Conservation (phyloP, 371 early-diverging fungal genomes). For the Amoeboaphelidium protococcarum region DNA sequence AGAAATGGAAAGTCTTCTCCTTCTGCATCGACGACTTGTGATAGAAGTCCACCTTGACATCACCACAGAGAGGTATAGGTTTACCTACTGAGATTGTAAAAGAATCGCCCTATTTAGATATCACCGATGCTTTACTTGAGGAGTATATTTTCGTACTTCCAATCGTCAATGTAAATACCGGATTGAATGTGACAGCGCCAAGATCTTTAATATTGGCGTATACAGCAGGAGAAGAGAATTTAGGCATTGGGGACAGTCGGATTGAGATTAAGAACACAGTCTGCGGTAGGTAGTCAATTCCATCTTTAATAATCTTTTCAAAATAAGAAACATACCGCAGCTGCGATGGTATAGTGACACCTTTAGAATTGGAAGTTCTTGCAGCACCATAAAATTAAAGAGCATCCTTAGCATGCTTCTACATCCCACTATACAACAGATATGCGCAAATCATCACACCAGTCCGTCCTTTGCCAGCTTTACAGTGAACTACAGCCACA, state of each 20-base stretch:
- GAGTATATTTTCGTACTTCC: too few species aligned
- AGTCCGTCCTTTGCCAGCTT: slow-evolving; percentile 51
- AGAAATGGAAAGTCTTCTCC: slow-evolving; percentile 16
- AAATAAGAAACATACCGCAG: slow-evolving; percentile 29
- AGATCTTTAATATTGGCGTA: background rate
- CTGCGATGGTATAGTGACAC: slow-evolving; percentile 37
- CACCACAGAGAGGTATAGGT: slow-evolving; percentile 12
- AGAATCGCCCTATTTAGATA: too few species aligned
- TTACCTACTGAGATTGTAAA: too few species aligned
- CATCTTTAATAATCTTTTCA: slow-evolving; percentile 13
- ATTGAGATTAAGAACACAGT: slow-evolving; percentile 6
- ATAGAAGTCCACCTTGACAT: slow-evolving; percentile 20
- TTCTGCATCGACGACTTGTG: slow-evolving; percentile 9
- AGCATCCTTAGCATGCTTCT: slow-evolving; percentile 18
- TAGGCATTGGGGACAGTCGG: slow-evolving; percentile 10
- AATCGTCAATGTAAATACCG: too few species aligned
- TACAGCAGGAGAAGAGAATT: slow-evolving; percentile 1
- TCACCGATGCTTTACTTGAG: too few species aligned
- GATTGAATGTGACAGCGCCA: too few species aligned
- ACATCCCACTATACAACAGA: slow-evolving; percentile 18
- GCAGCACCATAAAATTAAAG: slow-evolving; percentile 22
- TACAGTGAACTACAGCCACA: slow-evolving; percentile 40
- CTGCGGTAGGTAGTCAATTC: slow-evolving; percentile 6
- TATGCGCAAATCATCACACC: slow-evolving; percentile 34
- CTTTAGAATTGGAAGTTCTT: slow-evolving; percentile 24